These are phyloP conservation scores for Syncephalastrum monosporum DNA, from an alignment of 371 early-diverging fungal species.

Conservation along the genomic window DNA sequence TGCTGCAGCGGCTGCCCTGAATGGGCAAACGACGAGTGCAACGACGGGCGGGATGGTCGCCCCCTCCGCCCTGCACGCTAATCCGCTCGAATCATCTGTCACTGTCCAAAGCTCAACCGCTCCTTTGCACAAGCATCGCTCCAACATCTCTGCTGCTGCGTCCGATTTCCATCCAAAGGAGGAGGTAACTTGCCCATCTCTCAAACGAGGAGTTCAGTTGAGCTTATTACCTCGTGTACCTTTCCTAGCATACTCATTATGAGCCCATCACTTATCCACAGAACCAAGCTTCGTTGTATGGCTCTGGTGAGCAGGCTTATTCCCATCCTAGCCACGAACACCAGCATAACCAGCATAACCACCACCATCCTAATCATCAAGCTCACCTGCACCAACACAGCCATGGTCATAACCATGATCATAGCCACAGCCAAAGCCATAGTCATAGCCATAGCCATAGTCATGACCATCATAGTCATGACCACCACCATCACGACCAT, in stretches of 20 bases:
- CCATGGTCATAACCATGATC: conserved; percentile 24
- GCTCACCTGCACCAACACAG: conserved; percentile 8
- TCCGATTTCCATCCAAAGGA: neutral
- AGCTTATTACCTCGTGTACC: neutral
- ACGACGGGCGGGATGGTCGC: neutral
- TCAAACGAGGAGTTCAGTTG: neutral
- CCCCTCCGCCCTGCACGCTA: neutral
- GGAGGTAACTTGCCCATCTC: conserved; percentile 2
- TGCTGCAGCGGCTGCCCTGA: neutral
- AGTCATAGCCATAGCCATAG: conserved; percentile 24
- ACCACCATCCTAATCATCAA: conserved; percentile 15
- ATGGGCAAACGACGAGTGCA: neutral
- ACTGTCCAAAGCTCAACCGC: conserved; percentile 9
- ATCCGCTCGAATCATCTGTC: conserved; percentile 1
- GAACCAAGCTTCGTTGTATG: conserved; percentile 5
- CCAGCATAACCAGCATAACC: conserved; percentile 7
- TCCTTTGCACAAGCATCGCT: conserved; percentile 2
- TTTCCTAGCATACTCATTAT: neutral
- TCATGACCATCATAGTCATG: conserved; percentile 18
- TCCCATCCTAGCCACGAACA: conserved; percentile 19
- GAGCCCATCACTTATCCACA: conserved; percentile 3
- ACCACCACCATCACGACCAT: conserved; percentile 21
- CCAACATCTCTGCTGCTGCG: too few species aligned
- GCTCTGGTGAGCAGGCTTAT: conserved; percentile 13
- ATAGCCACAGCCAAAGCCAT: conserved; percentile 25